Evolutionary conservation across 2,329 filamentous ascomycete species (phyloP), one percentile per base, ranked within the genome.

Genomic region (Aspergillus sp.): DNA sequence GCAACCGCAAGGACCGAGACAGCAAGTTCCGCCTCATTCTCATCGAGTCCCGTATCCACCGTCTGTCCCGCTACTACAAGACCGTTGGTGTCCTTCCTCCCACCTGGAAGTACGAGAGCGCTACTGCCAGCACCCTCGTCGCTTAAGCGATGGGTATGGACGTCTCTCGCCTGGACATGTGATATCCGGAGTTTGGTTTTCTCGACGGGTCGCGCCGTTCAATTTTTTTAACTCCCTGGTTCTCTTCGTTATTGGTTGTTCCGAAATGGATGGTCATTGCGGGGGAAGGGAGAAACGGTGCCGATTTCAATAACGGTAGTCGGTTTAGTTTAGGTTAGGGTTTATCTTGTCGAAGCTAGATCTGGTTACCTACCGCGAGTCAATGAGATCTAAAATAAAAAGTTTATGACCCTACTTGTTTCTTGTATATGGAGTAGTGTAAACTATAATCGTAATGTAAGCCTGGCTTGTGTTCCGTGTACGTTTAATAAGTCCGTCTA

Each of bases 11-110:
- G 89, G 95, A 99, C 87, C 96, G 92, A 87, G 95, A 99, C 87
- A 91, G 89, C 86, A 99, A 99, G 87, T 99, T 99, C 91, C 93
- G 95, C 79, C 91, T 99, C 69, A 99, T 99, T 93, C 90, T 99
- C 73, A 96, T 99, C 83, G 95, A 99, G 87, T 98, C 95, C 79
- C 91, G 96, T 83, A 98, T 99, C 83, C 95, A 99, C 90, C 93
- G 95, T 85, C 90, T 99, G 71, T 95, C 92, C 78, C 90, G 95
- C 73, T 98, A 98, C 90, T 99, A 98, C 91, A 98, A 97, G 90
- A 93, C 92, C 79, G 93, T 89, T 73, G 85, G 87, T 82, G 86
- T 83, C 69, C 84, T 89, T 60, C 85, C 93, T 75, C 93, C 93
- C 71, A 98, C 91, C 84, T 98, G 93, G 93, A 93, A 91, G 85